Base-by-base conservation (phyloP, 805 yeast species). In the Saturnispora halmiae region DNA sequence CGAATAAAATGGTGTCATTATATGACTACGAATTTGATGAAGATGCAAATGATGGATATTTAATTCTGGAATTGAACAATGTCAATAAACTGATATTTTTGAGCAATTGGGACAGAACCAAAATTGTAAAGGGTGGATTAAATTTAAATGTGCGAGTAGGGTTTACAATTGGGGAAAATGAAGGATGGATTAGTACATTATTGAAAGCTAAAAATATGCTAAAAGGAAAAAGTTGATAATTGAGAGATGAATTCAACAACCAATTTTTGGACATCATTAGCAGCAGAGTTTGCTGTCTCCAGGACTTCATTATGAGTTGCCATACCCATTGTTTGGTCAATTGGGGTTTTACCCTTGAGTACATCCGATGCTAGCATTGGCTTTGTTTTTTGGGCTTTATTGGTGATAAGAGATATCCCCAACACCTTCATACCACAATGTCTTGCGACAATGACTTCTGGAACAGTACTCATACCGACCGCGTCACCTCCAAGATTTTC, bases 381-480 rank as follows among this genome's bases (percentile, higher is more conserved):
- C 41, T 73, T 70, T 21, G 72, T 81, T 20, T 72, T 71, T 6
- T 87, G 82, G 28, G 85, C 87, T 1, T 75, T 79, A 55, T 90
- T 90, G 16, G 97, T 90, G 51, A 90, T 80, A 46, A 92, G 68
- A 48, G 92, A 81, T 31, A 90, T 59, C 0, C 96, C 97, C 46
- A 90, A 64, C 4, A 87, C 95, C 48, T 67, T 71, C 64, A 92
- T 61, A 1, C 88, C 94, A 44, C 79, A 72, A 59, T 92, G 97
- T 58, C 95, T 77, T 2, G 96, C 97, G 15, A 86, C 81, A 46
- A 86, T 76, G 2, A 86, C 95, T 61, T 90, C 98, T 0, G 98
- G 96, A 26, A 90, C 96, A 0, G 97, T 92, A 43, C 95, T 82
- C 98, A 90, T 90, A 4, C 97, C 97, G 2, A 88, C 97, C 0